Base-by-base conservation (phyloP, 179 eudicot species). In the Carnegiea gigantea region DNA sequence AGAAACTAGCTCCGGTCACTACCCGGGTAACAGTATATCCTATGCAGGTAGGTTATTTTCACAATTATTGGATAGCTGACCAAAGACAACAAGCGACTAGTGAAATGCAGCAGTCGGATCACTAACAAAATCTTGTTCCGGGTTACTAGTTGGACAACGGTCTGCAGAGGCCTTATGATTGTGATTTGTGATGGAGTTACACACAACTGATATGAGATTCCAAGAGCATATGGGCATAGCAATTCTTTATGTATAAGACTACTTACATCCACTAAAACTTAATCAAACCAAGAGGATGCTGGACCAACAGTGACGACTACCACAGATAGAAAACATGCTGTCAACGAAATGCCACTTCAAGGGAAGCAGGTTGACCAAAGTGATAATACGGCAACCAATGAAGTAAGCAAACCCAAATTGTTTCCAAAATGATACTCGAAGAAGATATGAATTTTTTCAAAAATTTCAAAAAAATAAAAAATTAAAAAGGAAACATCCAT, bases 391-490 rank as follows among this genome's bases (percentile, higher is more conserved):
- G 12, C 51, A 48, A 48, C 5, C 51, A 48, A 48, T 11, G 51
- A 48, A 6, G 43, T 48, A 48, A 48, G 14, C 53, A 48, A 48
- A 48, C 54, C 30, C 73, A 28, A 78, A 67, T 40, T 40, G 44
- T 40, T 5, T 40, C 44, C 9, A 40, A 40, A 74, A 73, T 40
- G 72, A 81, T 67, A 64, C 28, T 40, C 44, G 20, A 81, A 65
- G 62, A n/a, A 28, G 70, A 49, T 30, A 76, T 70, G 44, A 48
- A 11, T 48, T 48, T 48, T 48, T 48, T 40, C 44, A 46, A 49
- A 79, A 70, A 68, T 9, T 15, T 8, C 33, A 21, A 36, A 67
- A 67, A 70, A 57, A 33, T 48, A 46, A 68, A 20, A 26, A 77
- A 40, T 54, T 3, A 51, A 24, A 18, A 54, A 38, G 51, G n/a